Conservation (phyloP, 2,329 filamentous ascomycete species). For the Celoporthe dispersa region DNA sequence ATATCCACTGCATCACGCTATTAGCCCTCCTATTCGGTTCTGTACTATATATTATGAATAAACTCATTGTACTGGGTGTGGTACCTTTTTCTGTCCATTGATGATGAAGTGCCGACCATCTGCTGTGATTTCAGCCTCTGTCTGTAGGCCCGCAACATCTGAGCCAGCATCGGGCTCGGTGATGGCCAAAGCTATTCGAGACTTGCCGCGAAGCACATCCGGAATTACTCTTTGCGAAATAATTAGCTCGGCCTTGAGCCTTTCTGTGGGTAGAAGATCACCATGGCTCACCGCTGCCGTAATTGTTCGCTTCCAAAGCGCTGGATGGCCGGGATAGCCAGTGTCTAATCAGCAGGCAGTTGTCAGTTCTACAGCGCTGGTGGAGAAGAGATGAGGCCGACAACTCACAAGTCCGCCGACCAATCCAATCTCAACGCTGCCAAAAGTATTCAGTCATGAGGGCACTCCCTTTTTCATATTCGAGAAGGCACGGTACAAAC, state of each 20-base stretch:
- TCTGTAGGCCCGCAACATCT: constrained; percentile 30
- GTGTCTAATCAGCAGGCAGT: constrained; percentile 11
- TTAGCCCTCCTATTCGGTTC: neutral
- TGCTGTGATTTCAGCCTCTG: constrained; percentile 26
- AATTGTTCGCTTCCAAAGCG: constrained; percentile 33
- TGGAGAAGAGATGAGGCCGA: no score
- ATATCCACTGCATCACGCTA: constrained; percentile 55
- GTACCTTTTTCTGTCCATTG: constrained; percentile 60
- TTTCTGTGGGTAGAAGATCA: constrained; percentile 31
- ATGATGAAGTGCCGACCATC: constrained; percentile 51
- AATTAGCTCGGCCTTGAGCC: constrained; percentile 16
- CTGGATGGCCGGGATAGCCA: constrained; percentile 32
- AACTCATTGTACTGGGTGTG: neutral
- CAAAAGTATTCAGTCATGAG: constrained; percentile 31
- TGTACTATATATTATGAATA: no score
- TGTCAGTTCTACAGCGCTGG: neutral
- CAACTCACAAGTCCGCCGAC: constrained; percentile 25
- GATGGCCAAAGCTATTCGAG: constrained; percentile 34
- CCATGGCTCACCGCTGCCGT: constrained; percentile 33
- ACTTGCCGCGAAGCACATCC: constrained; percentile 44
- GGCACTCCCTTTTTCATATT: neutral
- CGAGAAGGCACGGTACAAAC: constrained; percentile 31
- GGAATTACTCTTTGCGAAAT: constrained; percentile 31
- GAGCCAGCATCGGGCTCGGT: constrained; percentile 33
- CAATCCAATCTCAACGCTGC: constrained; percentile 30